A percentile compares a stretch with the other conserved stretches of the same genome.
Evolutionary conservation across 2,329 filamentous ascomycete genomes (phyloP).

Genomic region (Calonectria hongkongensis): DNA sequence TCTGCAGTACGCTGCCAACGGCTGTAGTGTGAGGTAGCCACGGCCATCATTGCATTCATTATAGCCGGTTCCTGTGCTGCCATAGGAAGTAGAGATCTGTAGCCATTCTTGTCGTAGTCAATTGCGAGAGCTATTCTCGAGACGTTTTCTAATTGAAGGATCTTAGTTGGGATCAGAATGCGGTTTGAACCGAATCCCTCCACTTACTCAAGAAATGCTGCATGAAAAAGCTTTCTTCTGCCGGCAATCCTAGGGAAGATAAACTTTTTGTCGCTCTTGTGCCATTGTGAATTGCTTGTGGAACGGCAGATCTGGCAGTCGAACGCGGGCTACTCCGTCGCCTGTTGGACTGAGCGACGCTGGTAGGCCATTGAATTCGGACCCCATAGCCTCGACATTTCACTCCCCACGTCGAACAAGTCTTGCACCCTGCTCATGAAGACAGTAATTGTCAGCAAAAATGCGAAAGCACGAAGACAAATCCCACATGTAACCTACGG

Average conservation of each 20-base stretch:
- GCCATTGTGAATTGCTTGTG: not conserved
- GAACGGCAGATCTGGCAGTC: not conserved
- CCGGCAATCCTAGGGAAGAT: conserved; percentile 26
- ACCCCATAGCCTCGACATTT: conserved; percentile 33
- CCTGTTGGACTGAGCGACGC: conserved; percentile 18
- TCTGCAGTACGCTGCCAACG: conserved; percentile 37
- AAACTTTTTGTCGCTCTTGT: conserved; percentile 3
- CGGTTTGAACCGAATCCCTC: no score
- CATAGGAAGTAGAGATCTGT: conserved; percentile 24
- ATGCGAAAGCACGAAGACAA: no score
- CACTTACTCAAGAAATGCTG: conserved; percentile 37
- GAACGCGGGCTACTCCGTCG: conserved; percentile 7
- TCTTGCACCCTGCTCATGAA: conserved; percentile 14
- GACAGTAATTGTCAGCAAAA: not conserved
- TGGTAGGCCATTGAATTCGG: conserved; percentile 32
- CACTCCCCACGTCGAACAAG: conserved; percentile 17
- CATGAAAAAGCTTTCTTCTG: conserved; percentile 38
- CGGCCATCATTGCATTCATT: conserved; percentile 31
- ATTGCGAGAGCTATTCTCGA: conserved; percentile 31
- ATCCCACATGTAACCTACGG: not conserved
- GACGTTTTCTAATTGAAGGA: conserved; percentile 19
- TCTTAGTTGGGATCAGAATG: not conserved
- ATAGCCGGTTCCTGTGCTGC: conserved; percentile 27
- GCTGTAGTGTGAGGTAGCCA: conserved; percentile 37
- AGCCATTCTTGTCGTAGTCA: conserved; percentile 34